A percentile compares a stretch with the other conserved stretches of the same genome.
Conservation (phyloP, 306 rosid genomes). For the Potentilla sterilis region DNA sequence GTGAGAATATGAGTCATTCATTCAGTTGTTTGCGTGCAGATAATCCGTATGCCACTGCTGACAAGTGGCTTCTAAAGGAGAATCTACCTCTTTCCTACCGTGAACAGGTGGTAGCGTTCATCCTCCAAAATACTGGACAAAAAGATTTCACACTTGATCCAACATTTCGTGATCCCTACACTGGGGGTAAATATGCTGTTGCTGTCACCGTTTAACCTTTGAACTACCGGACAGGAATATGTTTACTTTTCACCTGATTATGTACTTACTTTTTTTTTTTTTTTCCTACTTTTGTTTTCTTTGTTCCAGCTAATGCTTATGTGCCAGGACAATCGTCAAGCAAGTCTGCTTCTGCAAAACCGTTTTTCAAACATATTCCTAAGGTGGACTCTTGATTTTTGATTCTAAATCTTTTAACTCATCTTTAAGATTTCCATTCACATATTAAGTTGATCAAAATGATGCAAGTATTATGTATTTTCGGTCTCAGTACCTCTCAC, state of each 20-base stretch:
- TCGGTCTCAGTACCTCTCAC: background rate
- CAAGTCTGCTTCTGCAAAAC: conserved; percentile 56
- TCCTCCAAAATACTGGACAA: conserved; percentile 87
- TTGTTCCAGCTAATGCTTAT: conserved; percentile 73
- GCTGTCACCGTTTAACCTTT: conserved; percentile 13
- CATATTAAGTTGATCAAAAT: background rate
- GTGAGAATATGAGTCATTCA: conserved; percentile 12
- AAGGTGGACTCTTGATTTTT: conserved; percentile 58
- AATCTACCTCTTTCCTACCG: conserved; percentile 86
- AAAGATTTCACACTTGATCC: conserved; percentile 64
- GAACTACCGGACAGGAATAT: background rate
- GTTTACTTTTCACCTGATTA: conserved; percentile 21
- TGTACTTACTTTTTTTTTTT: conserved; percentile 5
- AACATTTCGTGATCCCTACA: conserved; percentile 84
- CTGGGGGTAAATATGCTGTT: conserved; percentile 67
- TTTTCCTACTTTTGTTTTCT: background rate
- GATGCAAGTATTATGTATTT: background rate
- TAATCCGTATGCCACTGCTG: conserved; percentile 82
- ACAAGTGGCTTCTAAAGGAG: conserved; percentile 93
- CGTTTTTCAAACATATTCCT: conserved; percentile 87
- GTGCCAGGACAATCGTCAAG: conserved; percentile 74
- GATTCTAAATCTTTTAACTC: conserved; percentile 15
- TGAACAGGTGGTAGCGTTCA: conserved; percentile 87
- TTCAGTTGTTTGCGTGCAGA: conserved; percentile 46
- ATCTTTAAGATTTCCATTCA: conserved; percentile 4